Percentiles rank a stretch among this genome's conserved stretches.
phyloP scores from a whole-genome alignment of 192 early-diverging fungal genomes.

The Entomortierella beljakovae region DNA sequence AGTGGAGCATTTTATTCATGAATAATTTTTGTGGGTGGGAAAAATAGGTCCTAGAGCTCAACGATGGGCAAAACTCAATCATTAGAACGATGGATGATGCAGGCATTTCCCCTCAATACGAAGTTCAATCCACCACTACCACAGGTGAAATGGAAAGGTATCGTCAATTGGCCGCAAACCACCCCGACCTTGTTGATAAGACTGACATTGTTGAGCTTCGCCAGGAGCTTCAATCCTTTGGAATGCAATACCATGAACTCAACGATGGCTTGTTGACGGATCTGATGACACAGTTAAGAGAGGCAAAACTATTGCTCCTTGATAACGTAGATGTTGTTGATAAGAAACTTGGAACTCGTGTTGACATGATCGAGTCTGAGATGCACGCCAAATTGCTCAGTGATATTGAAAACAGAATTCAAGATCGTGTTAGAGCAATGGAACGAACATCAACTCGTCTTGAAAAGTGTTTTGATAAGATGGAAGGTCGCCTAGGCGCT shows the following conservation, averaged over 20 bases:
- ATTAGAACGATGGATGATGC: not conserved
- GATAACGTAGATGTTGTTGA: constrained; percentile 9
- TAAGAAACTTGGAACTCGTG: not conserved
- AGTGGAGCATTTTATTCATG: not conserved
- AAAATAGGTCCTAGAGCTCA: constrained; percentile 26
- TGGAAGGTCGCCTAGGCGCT: constrained; percentile 34
- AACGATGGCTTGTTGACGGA: constrained; percentile 31
- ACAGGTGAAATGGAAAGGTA: not conserved
- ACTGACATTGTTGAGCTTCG: constrained; percentile 21
- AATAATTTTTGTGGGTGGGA: not conserved
- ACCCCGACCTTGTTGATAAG: not conserved
- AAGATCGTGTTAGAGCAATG: constrained; percentile 40
- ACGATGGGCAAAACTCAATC: not conserved
- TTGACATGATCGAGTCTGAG: constrained; percentile 26
- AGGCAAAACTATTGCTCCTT: constrained; percentile 23
- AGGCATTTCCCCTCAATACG: not conserved
- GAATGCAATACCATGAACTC: constrained; percentile 34
- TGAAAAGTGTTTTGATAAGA: constrained; percentile 32
- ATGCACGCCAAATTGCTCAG: constrained; percentile 21
- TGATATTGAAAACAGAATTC: constrained; percentile 35
- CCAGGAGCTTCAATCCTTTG: constrained; percentile 26
- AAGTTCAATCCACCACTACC: not conserved
- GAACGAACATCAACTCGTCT: constrained; percentile 19
- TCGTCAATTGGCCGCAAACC: not conserved
- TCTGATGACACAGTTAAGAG: constrained; percentile 27